phyloP scores from a whole-genome alignment of 306 rosid species.

The Acacia confusa region DNA sequence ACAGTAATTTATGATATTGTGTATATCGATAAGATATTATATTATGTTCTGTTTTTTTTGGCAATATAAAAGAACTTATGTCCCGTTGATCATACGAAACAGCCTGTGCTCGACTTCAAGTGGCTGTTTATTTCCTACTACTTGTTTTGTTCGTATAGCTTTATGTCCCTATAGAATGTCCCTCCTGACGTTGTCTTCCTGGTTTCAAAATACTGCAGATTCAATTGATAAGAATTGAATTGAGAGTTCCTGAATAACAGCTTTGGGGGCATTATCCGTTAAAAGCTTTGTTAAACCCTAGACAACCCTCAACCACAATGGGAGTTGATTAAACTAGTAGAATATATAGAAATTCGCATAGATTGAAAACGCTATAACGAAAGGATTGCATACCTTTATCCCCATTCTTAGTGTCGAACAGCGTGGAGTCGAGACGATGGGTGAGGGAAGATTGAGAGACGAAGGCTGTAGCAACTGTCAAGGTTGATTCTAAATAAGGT shows the following conservation, averaged over 20 bases:
- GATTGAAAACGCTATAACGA: too few relatives aligned
- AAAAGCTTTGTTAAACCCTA: too few relatives aligned
- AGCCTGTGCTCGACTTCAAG: background rate
- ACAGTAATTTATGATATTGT: background rate
- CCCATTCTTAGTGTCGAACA: too few relatives aligned
- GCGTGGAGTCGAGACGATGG: too few relatives aligned
- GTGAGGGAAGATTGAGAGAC: too few relatives aligned
- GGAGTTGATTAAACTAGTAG: too few relatives aligned
- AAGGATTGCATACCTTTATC: too few relatives aligned
- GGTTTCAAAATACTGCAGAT: slow-evolving; percentile 43
- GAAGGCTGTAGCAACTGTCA: too few relatives aligned
- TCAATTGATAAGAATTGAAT: slow-evolving; percentile 87
- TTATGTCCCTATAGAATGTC: background rate
- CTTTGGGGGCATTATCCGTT: too few relatives aligned
- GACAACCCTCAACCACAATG: too few relatives aligned
- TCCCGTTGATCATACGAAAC: background rate
- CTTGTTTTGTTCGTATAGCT: background rate
- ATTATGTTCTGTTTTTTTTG: background rate
- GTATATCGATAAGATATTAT: background rate
- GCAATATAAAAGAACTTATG: background rate
- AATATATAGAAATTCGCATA: too few relatives aligned
- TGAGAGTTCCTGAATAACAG: slow-evolving; percentile 95
- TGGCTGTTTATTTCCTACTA: background rate
- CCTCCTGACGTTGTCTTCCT: slow-evolving; percentile 11
- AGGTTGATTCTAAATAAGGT: too few relatives aligned